phyloP scores from a whole-genome alignment of 306 rosid species.

The Quercus gilva region DNA sequence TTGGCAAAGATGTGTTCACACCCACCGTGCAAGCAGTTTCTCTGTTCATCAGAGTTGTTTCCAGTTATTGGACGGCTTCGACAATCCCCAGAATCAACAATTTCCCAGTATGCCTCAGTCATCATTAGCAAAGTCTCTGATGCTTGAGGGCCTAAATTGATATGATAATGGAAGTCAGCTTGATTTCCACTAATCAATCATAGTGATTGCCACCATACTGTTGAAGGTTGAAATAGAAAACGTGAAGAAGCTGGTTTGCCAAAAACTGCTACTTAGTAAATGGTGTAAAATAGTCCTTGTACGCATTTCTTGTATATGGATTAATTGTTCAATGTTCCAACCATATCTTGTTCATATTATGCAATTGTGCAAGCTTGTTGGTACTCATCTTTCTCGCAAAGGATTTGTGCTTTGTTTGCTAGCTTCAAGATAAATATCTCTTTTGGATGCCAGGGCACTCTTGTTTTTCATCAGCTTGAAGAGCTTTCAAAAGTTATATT shows the following conservation, averaged over 20 bases:
- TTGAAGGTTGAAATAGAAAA: background rate
- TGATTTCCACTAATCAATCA: background rate
- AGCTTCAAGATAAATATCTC: no score
- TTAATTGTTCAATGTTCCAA: background rate
- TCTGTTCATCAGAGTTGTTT: slow-evolving; percentile 74
- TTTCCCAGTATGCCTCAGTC: slow-evolving; percentile 64
- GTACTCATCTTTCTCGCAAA: no score
- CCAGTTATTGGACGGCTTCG: slow-evolving; percentile 68
- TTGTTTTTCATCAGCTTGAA: no score
- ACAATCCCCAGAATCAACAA: slow-evolving; percentile 76
- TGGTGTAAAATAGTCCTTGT: background rate
- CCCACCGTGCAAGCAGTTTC: slow-evolving; percentile 70
- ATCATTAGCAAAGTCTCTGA: slow-evolving; percentile 65
- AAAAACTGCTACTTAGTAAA: background rate
- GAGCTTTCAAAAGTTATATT: no score
- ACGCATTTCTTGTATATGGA: background rate
- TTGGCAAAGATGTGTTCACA: slow-evolving; percentile 93
- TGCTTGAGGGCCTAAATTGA: slow-evolving; percentile 31
- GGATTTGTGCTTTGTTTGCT: no score
- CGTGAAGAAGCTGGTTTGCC: background rate
- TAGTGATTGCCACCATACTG: background rate
- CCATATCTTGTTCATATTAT: background rate
- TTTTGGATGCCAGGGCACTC: no score
- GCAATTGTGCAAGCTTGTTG: no score
- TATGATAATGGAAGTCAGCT: background rate